Percentiles rank a stretch among this genome's conserved stretches.
Evolutionary conservation across 2,329 filamentous ascomycete species (phyloP).

Genomic region (Alternaria sp.): DNA sequence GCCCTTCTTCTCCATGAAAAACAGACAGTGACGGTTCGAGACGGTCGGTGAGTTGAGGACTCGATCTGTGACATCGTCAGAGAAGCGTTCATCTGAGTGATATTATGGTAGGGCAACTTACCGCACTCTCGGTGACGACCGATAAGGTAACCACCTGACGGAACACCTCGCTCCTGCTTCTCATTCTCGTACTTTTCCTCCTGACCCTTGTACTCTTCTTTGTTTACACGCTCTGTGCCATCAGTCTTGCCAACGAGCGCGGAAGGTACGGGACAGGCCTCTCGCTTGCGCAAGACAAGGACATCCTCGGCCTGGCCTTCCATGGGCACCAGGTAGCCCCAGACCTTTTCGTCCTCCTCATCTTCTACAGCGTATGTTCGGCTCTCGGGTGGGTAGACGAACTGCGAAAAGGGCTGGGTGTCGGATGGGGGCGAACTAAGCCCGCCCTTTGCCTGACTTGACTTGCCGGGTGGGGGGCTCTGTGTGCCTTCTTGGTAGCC

Average conservation of each 20-base stretch:
- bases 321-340: conserved; percentile 92
- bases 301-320: conserved; percentile 73
- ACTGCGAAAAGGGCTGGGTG: conserved; percentile 83
- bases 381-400: conserved; percentile 73
- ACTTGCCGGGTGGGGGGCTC: conserved; percentile 64
- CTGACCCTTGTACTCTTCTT: conserved; percentile 63
- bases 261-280: conserved; percentile 69
- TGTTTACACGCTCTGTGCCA: conserved; percentile 57
- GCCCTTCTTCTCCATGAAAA: conserved; percentile 69
- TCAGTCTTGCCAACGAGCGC: conserved; percentile 49
- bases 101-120: conserved; percentile 57
- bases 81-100: conserved; percentile 8
- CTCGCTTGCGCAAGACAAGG: conserved; percentile 78
- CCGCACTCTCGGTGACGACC: conserved; percentile 94
- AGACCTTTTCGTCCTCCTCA: conserved; percentile 84
- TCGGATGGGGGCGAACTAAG: conserved; percentile 71
- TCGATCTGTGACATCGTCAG: conserved; percentile 65
- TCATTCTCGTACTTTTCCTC: conserved; percentile 69
- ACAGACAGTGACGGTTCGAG: conserved; percentile 82
- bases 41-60: conserved; percentile 77
- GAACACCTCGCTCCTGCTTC: conserved; percentile 61
- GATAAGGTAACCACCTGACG: conserved; percentile 86
- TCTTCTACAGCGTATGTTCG: conserved; percentile 85
- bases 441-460: conserved; percentile 53
- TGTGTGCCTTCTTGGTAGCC: conserved; percentile 73